Base-by-base conservation (phyloP, 1,284 basidiomycete genomes). In the Boletus sp. region DNA sequence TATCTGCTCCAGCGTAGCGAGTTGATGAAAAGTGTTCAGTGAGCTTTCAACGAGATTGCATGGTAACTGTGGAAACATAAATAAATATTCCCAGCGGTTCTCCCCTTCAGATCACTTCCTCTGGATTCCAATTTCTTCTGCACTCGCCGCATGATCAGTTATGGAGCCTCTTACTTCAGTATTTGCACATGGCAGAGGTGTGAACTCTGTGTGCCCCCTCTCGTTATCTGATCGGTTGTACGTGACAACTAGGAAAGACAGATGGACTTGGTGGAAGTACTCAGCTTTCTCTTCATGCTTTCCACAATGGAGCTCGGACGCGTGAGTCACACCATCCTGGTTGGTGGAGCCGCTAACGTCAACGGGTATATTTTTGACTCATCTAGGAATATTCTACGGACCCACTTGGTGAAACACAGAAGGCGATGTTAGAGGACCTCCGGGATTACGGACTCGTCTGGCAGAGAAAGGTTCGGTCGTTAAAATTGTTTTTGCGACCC, bases 91-190 rank as follows among this genome's bases (percentile, higher is more conserved):
- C 50, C 54, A 81, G 79, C 57, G 72, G 79, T 57, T 68, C 73
- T 59, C 58, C 75, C 65, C 72, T 84, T 47, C 84, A 86, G 55
- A 99, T 99, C 67, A 98, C 94, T 10, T 96, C 94, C 10, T 77
- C 84, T 35, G 96, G 96, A 9, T 99, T 99, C 66, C 95, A 98
- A 63, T 99, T 99, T 65, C 77, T 99, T 45, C 78, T 99, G 19
- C 89, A 97, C 65, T 88, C 95, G 36, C 88, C 96, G n/a, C 92
- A 97, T 63, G 90, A 88, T 16, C 96, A 99, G 66, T 72, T 99
- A n/a, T 99, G 96, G 96, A 90, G 93, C 64, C 74, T 99, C 34
- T 72, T 99, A 46, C 76, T 98, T 35, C 91, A 94, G 59, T 99
- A 98, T 67, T 70, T 94, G 42, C 77, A 82, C 55, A 80, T 90